phyloP scores from a whole-genome alignment of 345 rosid genomes.

The Stellera chamaejasme region DNA sequence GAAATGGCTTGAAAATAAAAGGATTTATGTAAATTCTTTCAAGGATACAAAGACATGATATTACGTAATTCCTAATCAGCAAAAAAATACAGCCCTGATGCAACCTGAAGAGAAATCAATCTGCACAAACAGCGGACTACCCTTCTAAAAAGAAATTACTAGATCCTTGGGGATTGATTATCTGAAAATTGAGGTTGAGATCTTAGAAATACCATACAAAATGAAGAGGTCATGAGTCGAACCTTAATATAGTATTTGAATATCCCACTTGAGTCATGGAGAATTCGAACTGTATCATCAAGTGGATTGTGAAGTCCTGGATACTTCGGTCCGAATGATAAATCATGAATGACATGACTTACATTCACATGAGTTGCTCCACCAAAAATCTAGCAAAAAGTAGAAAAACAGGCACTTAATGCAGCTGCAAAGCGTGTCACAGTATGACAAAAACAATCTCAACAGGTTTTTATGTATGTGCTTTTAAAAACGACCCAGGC shows the following conservation, averaged over 20 bases:
- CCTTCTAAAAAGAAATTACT: too few relatives aligned
- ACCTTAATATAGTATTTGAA: slow-evolving; percentile 98
- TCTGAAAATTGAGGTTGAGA: not conserved
- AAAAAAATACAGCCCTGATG: not conserved
- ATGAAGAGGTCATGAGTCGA: slow-evolving; percentile 6
- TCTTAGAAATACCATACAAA: slow-evolving; percentile 4
- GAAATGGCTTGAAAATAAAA: too few relatives aligned
- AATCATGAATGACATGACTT: slow-evolving; percentile 79
- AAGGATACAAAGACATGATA: too few relatives aligned
- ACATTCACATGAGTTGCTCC: slow-evolving; percentile 80
- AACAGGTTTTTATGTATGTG: too few relatives aligned
- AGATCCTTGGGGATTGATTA: not conserved
- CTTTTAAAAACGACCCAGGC: too few relatives aligned
- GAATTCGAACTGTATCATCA: slow-evolving; percentile 63
- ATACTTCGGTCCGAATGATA: slow-evolving; percentile 93
- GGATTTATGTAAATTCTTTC: too few relatives aligned
- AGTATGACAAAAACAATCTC: not conserved
- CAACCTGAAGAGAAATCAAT: not conserved
- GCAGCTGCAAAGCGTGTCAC: not conserved
- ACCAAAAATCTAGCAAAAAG: slow-evolving; percentile 65
- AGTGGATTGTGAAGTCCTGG: slow-evolving; percentile 97
- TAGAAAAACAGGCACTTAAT: slow-evolving; percentile 6
- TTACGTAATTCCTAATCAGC: too few relatives aligned
- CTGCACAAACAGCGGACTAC: not conserved
- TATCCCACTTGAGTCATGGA: slow-evolving; percentile 75